Percentiles rank a stretch among this genome's conserved stretches.
These are phyloP conservation scores for Achaetomiella virescens DNA, from an alignment of 495 filamentous ascomycete species.

Conservation along the genomic window DNA sequence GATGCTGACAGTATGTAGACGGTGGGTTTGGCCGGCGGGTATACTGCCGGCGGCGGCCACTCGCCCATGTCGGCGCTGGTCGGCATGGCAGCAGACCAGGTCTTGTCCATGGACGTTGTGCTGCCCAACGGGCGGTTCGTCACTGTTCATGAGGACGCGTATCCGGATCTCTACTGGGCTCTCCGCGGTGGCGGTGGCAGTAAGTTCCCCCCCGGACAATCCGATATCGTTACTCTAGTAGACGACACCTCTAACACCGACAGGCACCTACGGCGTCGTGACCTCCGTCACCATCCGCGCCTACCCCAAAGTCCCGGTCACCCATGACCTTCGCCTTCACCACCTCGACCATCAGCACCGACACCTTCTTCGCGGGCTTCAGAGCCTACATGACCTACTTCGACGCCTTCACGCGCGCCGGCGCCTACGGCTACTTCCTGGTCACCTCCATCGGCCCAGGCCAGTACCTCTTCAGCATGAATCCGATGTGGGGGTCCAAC, in stretches of 20 bases:
- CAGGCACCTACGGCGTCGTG: constrained; percentile 54
- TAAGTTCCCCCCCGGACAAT: constrained; percentile 7
- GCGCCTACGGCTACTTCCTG: constrained; percentile 50
- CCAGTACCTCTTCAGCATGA: constrained; percentile 38
- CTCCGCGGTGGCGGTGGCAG: constrained; percentile 52
- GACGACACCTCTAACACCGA: no score
- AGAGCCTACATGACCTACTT: constrained; percentile 43
- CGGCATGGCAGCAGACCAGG: constrained; percentile 51
- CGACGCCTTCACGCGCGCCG: constrained; percentile 42
- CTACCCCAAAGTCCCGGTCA: constrained; percentile 34
- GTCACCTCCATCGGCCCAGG: constrained; percentile 22
- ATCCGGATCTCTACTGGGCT: constrained; percentile 63
- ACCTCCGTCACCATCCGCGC: constrained; percentile 45
- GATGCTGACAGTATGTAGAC: constrained; percentile 25
- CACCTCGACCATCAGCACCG: constrained; percentile 30
- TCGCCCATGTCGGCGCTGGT: constrained; percentile 35
- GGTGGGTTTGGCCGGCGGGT: constrained; percentile 49
- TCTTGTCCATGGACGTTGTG: constrained; percentile 51
- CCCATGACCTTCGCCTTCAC: constrained; percentile 31
- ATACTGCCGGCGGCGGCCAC: constrained; percentile 50
- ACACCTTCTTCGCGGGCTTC: constrained; percentile 47
- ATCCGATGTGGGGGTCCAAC: constrained; percentile 47
- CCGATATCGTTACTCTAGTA: no score
- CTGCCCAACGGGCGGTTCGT: constrained; percentile 50
- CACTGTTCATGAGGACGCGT: constrained; percentile 40